A percentile compares a stretch with the other conserved stretches of the same genome.
Conservation (phyloP, 164 flowering plant species). For the Nymphaea thermarum region DNA sequence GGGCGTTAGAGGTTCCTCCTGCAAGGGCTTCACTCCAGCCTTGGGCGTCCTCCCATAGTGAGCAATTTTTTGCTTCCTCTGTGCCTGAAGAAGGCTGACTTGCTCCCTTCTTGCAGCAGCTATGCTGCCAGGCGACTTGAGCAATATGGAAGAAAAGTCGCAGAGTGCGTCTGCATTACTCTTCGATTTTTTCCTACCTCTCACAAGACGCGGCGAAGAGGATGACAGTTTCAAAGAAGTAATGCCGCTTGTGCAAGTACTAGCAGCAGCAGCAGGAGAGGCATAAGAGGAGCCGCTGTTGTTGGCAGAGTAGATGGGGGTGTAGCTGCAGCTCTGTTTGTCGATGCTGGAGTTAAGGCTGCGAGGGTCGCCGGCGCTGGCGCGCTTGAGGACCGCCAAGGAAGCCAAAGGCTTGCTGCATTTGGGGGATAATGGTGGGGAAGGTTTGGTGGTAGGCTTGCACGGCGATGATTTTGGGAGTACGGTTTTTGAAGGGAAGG, state of each 20-base stretch:
- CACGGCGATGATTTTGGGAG: constrained; percentile 9
- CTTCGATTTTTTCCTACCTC: constrained; percentile 28
- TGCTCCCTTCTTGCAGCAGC: constrained; percentile 81
- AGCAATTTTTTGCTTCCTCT: constrained; percentile 67
- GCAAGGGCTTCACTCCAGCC: constrained; percentile 22
- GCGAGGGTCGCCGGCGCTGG: constrained; percentile 27
- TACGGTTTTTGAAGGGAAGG: constrained; percentile 7
- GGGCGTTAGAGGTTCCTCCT: constrained; percentile 15
- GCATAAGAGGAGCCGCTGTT: constrained; percentile 2
- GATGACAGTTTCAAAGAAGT: neutral
- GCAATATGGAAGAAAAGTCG: neutral
- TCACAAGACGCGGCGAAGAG: neutral
- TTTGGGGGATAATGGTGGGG: constrained; percentile 38
- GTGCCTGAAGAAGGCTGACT: constrained; percentile 48
- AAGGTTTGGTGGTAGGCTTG: neutral
- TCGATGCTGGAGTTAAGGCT: constrained; percentile 34
- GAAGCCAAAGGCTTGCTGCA: constrained; percentile 31
- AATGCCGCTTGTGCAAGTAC: too few species aligned
- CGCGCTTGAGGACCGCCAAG: constrained; percentile 7
- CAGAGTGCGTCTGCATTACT: constrained; percentile 3
- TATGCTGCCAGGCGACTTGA: constrained; percentile 50
- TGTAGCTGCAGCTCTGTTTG: constrained; percentile 11
- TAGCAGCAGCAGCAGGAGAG: too few species aligned
- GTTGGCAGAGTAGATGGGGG: constrained; percentile 11
- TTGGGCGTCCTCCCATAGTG: constrained; percentile 81